A percentile compares a stretch with the other conserved stretches of the same genome.
phyloP scores from a whole-genome alignment of 495 filamentous ascomycete species.

The Diplogelasinospora grovesii region DNA sequence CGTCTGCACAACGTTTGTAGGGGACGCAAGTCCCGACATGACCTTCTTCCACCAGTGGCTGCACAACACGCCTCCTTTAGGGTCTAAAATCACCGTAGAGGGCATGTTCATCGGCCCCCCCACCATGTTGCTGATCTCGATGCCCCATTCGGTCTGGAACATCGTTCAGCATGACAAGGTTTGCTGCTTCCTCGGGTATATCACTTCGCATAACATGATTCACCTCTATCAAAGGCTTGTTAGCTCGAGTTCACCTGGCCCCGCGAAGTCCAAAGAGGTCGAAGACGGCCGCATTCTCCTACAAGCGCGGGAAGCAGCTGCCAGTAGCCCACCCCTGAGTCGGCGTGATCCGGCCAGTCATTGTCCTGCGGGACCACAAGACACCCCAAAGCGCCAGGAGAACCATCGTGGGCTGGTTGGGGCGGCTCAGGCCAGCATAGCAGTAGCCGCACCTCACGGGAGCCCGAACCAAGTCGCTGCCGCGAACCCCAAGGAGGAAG shows the following conservation, averaged over 20 bases:
- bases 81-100: slow-evolving; percentile 48
- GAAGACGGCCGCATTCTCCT: slow-evolving; percentile 45
- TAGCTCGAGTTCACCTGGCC: slow-evolving; percentile 29
- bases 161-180: slow-evolving; percentile 51
- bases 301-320: slow-evolving; percentile 32
- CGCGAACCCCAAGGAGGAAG: slow-evolving; percentile 38
- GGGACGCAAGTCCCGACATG: slow-evolving; percentile 52
- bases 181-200: slow-evolving; percentile 49
- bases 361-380: slow-evolving; percentile 23
- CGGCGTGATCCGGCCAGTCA: slow-evolving; percentile 12
- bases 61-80: slow-evolving; percentile 38
- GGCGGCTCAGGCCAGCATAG: background rate
- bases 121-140: slow-evolving; percentile 50
- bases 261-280: slow-evolving; percentile 36
- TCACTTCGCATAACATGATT: slow-evolving; percentile 52
- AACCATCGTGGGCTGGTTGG: slow-evolving; percentile 1
- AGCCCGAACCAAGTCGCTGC: slow-evolving; percentile 9
- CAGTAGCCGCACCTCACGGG: slow-evolving; percentile 7
- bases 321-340: slow-evolving; percentile 19
- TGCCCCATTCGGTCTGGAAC: slow-evolving; percentile 50
- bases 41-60: slow-evolving; percentile 52
- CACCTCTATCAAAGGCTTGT: slow-evolving; percentile 49
- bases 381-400: slow-evolving; percentile 22
- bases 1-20: slow-evolving; percentile 51
- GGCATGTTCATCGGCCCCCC: slow-evolving; percentile 54